Percentiles rank a stretch among this genome's conserved stretches.
These are phyloP conservation scores for Diaporthe citri DNA, from an alignment of 2,329 filamentous ascomycete genomes.

Conservation along the genomic window DNA sequence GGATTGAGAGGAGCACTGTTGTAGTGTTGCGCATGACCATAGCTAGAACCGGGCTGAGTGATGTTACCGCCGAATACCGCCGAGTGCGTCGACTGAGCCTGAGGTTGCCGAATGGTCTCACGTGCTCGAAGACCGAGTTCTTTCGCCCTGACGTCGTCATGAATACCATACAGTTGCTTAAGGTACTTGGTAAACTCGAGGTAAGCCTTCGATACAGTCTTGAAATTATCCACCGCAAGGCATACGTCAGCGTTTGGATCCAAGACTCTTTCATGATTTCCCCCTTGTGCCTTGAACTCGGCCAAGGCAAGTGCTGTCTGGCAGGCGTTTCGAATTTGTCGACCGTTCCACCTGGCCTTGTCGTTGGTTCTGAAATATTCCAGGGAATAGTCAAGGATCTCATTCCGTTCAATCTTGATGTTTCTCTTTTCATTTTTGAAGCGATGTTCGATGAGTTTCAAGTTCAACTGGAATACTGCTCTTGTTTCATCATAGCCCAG, in stretches of 20 bases:
- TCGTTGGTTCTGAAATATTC: neutral
- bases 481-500: constrained; percentile 56
- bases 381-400: neutral
- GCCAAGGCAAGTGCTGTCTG: constrained; percentile 33
- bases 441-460: constrained; percentile 44
- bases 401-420: neutral
- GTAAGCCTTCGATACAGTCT: constrained; percentile 16
- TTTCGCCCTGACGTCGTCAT: neutral
- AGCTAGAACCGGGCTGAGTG: neutral
- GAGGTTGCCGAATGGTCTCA: neutral
- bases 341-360: constrained; percentile 30
- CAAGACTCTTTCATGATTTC: neutral
- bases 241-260: neutral
- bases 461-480: constrained; percentile 59
- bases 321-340: constrained; percentile 37
- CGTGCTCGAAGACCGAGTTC: neutral
- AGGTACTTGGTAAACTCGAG: constrained; percentile 32
- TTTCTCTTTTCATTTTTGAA: neutral
- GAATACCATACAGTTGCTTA: neutral
- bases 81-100: neutral
- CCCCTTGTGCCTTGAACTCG: constrained; percentile 40
- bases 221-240: constrained; percentile 6
- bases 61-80: neutral
- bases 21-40: too few species aligned
- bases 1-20: neutral